phyloP scores from a whole-genome alignment of 140 eudicot species.

The Oenanthe javanica region DNA sequence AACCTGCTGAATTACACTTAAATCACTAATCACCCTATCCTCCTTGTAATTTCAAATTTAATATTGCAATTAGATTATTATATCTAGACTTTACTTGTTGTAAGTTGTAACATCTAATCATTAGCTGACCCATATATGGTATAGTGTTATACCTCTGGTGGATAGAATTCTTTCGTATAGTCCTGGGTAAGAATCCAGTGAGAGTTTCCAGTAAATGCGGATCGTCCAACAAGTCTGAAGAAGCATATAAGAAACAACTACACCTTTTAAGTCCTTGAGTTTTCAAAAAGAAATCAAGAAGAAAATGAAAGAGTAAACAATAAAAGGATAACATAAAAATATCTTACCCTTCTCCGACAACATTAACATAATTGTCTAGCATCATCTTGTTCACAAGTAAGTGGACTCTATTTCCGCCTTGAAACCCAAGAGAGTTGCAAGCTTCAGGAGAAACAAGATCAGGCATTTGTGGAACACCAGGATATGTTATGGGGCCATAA shows the following conservation, averaged over 20 bases:
- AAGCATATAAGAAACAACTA: not conserved
- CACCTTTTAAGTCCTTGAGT: not conserved
- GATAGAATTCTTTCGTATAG: conserved; percentile 44
- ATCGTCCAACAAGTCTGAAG: conserved; percentile 84
- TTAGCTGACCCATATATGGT: not conserved
- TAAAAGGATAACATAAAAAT: not conserved
- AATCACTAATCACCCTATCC: not conserved
- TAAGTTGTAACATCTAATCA: not conserved
- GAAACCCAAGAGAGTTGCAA: conserved; percentile 25
- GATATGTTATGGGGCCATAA: conserved; percentile 42
- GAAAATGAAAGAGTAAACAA: not conserved
- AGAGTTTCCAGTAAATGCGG: conserved; percentile 78
- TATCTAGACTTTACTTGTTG: not conserved
- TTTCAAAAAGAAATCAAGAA: not conserved
- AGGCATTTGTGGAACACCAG: conserved; percentile 23
- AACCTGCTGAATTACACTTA: not conserved
- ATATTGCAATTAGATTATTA: not conserved
- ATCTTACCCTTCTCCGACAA: conserved; percentile 77
- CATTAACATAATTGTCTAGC: conserved; percentile 66
- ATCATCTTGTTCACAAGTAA: conserved; percentile 90
- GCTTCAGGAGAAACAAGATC: conserved; percentile 12
- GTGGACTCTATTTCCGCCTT: conserved; percentile 36
- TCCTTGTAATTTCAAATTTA: not conserved
- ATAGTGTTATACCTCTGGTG: conserved; percentile 72
- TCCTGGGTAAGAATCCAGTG: conserved; percentile 67